Evolutionary conservation across 192 early-diverging fungal species (phyloP), one percentile per base, ranked within the genome.

Genomic region (Gigaspora rosea): DNA sequence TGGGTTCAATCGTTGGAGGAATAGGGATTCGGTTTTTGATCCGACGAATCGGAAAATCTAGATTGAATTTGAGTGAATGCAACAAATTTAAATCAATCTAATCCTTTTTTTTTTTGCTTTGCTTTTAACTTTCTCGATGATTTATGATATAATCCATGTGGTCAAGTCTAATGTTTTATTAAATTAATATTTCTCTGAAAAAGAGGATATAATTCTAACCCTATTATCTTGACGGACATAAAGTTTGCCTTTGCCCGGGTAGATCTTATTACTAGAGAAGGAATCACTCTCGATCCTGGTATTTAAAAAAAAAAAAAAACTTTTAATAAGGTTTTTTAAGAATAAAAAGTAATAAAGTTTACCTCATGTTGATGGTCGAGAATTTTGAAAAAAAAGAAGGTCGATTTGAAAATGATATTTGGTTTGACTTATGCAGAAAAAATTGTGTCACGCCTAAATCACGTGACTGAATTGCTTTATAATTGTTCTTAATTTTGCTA

Each of bases 251-350:
- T 95, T 95, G 84, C 94, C 94, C 71, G 98, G 98, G 91, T 99
- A 98, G 93, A 99, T 98, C 92, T 98, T 98, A 91, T 93, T 94
- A 80, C 96, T 95, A 80, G 96, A 97, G 86, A 99, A 98, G 83
- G 93, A 91, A 91, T 96, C 98, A 83, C 90, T 88, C 87, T 96
- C 94, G 81, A 92, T 88, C 90, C 92, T 96, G 85, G 8, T 9
- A n/a, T 66, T 4, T 10, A 66, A 46, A 62, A 32, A 32, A 56
- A 18, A 56, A 11, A 56, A 56, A 0, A 56, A 56, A 0, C 1
- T 18, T n/a, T 15, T 4, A 15, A 4, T 18, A 56, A 15, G 4
- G 52, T 12, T 20, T 46, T 66, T 47, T 18, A 66, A 66, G 4
- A 15, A 47, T 27, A 46, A n/a, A 66, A 10, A 33, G 4, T n/a